These are phyloP conservation scores for Phialophora expanda DNA, from an alignment of 2,329 filamentous ascomycete genomes.

Conservation along the genomic window DNA sequence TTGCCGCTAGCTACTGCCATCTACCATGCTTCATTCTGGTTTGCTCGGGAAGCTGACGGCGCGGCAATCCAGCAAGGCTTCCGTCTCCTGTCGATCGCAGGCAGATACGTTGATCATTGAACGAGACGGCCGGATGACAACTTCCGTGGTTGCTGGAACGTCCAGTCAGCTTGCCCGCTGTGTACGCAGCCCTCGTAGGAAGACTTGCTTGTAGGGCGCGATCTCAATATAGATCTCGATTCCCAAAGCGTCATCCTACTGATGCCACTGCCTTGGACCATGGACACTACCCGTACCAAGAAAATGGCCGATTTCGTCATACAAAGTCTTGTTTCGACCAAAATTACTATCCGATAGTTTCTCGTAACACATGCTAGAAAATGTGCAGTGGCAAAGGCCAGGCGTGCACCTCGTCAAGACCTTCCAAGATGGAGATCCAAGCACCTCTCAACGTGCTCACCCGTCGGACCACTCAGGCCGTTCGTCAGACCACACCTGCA, in stretches of 20 bases:
- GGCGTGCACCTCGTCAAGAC: not conserved
- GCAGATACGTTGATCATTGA: not conserved
- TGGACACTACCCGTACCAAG: not conserved
- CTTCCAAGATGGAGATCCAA: conserved; percentile 13
- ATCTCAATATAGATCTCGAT: conserved; percentile 1
- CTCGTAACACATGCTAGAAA: conserved; percentile 4
- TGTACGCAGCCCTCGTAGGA: not conserved
- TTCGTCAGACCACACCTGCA: conserved; percentile 19
- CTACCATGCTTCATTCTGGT: too few species aligned
- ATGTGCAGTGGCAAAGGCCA: not conserved
- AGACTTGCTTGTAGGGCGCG: not conserved
- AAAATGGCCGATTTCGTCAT: not conserved
- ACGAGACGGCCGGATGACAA: not conserved
- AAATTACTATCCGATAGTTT: not conserved
- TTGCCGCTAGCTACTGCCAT: not conserved
- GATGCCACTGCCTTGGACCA: not conserved
- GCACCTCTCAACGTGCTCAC: conserved; percentile 19
- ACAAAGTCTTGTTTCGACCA: not conserved
- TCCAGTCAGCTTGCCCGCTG: not conserved
- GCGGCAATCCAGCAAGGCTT: conserved; percentile 3
- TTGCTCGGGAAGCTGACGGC: not conserved
- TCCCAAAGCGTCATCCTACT: not conserved
- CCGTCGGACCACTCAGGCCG: conserved; percentile 17
- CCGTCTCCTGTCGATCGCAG: conserved; percentile 4
- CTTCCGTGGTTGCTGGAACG: not conserved